Conservation (phyloP, 2,329 filamentous ascomycete genomes). For the Colletotrichum zoysiae region DNA sequence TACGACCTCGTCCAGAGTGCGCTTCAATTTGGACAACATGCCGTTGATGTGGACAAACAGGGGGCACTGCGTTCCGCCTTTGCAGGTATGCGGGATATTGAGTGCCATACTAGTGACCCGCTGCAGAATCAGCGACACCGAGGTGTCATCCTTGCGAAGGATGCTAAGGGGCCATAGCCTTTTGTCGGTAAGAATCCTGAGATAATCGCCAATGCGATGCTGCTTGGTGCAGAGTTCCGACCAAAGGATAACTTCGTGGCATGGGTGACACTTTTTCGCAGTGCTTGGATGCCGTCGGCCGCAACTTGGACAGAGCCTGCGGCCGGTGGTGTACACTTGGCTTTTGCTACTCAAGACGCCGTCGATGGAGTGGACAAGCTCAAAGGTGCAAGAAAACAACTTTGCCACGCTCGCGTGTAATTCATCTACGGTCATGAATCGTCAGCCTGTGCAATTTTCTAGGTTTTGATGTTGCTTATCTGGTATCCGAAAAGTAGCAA, state of each 20-base stretch:
- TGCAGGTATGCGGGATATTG: neutral
- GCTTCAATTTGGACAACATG: neutral
- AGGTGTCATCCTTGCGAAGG: neutral
- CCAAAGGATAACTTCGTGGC: neutral
- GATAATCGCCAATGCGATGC: constrained; percentile 20
- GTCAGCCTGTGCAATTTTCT: neutral
- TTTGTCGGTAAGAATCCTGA: neutral
- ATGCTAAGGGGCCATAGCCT: neutral
- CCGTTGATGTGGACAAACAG: neutral
- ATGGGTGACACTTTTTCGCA: constrained; percentile 20
- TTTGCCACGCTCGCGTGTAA: neutral
- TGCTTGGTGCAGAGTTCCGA: constrained; percentile 4
- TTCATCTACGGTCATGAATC: neutral
- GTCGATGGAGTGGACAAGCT: neutral
- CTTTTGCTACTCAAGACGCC: neutral
- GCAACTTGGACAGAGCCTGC: constrained; percentile 8
- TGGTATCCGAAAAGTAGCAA: too few relatives aligned
- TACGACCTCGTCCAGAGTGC: neutral
- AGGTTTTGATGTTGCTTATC: neutral
- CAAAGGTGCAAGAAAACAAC: neutral
- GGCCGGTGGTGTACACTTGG: neutral
- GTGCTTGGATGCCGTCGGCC: constrained; percentile 9
- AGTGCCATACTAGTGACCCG: neutral
- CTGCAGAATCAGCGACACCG: neutral
- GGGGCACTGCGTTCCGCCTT: neutral